Evolutionary conservation across 306 rosid genomes (phyloP).

Genomic region (Canavalia ensiformis): DNA sequence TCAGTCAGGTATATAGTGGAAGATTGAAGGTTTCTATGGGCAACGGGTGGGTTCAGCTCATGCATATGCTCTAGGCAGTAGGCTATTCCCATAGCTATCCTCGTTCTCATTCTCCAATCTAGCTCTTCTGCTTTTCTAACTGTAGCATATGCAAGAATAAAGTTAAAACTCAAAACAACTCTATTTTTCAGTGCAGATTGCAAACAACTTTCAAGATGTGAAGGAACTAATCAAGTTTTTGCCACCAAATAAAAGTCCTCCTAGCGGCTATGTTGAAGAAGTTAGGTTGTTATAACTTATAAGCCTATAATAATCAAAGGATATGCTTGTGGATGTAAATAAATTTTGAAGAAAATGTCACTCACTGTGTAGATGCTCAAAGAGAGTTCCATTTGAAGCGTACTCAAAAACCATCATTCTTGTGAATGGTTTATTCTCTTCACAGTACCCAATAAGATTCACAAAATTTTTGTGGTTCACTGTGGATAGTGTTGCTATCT

Average conservation of each 20-base stretch:
- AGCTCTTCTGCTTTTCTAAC: conserved; percentile 90
- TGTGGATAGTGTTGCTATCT: conserved; percentile 78
- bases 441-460: conserved; percentile 88
- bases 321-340: not conserved
- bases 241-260: not conserved
- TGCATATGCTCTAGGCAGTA: conserved; percentile 89
- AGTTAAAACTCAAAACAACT: conserved; percentile 20
- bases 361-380: conserved; percentile 93
- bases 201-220: conserved; percentile 1
- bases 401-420: conserved; percentile 97
- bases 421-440: conserved; percentile 87
- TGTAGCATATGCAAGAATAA: conserved; percentile 53
- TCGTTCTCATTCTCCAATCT: conserved; percentile 82
- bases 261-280: not conserved
- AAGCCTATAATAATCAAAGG: not conserved
- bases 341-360: conserved; percentile 13
- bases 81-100: conserved; percentile 94
- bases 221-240: not conserved
- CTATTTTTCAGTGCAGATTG: not conserved
- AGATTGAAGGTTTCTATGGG: conserved; percentile 69
- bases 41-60: conserved; percentile 72
- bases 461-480: conserved; percentile 94
- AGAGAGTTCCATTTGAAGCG: conserved; percentile 95
- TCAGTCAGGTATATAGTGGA: conserved; percentile 85
- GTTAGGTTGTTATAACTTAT: not conserved